A percentile compares a stretch with the other conserved stretches of the same genome.
These are phyloP conservation scores for Mediolabrus comicus DNA, from an alignment of 108 stramenopile species.

Conservation along the genomic window DNA sequence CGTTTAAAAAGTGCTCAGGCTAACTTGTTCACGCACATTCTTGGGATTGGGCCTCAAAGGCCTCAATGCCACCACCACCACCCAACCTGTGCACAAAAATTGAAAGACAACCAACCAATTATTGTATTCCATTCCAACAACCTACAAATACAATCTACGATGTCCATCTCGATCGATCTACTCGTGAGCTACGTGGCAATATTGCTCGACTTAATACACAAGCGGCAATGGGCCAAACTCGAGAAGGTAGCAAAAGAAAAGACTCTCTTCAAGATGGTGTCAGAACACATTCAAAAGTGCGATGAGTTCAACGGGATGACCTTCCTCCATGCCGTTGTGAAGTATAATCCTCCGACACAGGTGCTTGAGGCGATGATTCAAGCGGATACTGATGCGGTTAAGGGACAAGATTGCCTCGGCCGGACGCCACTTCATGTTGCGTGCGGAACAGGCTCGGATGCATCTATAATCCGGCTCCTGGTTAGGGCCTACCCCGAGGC, in stretches of 20 bases:
- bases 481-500: constrained; percentile 53
- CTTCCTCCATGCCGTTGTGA: constrained; percentile 22
- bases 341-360: constrained; percentile 14
- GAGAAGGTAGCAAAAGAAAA: neutral
- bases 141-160: neutral
- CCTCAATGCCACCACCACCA: no score
- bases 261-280: neutral
- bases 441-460: constrained; percentile 58
- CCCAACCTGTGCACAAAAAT: no score
- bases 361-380: constrained; percentile 53
- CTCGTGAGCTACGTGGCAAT: neutral
- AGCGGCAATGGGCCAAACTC: neutral
- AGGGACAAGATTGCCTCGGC: constrained; percentile 50
- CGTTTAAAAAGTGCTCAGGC: no score
- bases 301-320: constrained; percentile 23
- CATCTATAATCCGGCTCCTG: constrained; percentile 53
- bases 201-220: neutral
- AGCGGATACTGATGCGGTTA: constrained; percentile 55
- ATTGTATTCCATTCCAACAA: neutral
- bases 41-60: no score
- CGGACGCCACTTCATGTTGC: constrained; percentile 81
- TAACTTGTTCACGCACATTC: no score
- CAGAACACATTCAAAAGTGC: neutral
- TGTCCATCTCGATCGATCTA: neutral
- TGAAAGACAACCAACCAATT: neutral